phyloP scores from a whole-genome alignment of 495 filamentous ascomycete genomes.

The Penicillium diatomitis region DNA sequence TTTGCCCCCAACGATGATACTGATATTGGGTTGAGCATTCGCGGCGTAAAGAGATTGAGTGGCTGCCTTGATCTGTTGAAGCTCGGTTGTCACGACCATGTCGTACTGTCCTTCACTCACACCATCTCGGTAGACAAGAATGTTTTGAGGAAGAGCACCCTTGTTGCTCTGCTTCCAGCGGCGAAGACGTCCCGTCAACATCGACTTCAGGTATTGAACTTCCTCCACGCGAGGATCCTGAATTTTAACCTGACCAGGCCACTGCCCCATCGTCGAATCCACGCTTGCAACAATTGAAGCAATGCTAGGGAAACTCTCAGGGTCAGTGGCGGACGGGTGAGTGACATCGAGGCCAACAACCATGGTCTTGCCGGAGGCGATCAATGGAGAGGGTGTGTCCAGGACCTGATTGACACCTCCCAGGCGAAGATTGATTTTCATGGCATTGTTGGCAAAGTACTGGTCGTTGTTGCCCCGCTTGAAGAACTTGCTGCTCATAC shows the following conservation, averaged over 20 bases:
- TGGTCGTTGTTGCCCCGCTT: conserved; percentile 20
- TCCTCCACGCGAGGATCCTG: conserved; percentile 54
- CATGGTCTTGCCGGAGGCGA: conserved; percentile 58
- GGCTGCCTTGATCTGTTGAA: conserved; percentile 44
- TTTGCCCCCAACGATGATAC: conserved; percentile 53
- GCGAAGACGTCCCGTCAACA: conserved; percentile 49
- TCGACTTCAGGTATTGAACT: conserved; percentile 37
- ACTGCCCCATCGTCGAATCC: conserved; percentile 50
- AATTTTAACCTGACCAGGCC: conserved; percentile 52
- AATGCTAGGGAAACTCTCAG: conserved; percentile 51
- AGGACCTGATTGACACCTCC: conserved; percentile 67
- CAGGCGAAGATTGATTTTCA: conserved; percentile 77
- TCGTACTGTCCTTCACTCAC: conserved; percentile 74
- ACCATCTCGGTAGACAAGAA: conserved; percentile 79
- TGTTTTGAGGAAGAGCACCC: conserved; percentile 47
- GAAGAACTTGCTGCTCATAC: conserved; percentile 24
- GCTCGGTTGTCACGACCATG: conserved; percentile 42
- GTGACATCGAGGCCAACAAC: conserved; percentile 79
- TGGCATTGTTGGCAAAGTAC: conserved; percentile 60
- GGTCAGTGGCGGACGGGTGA: conserved; percentile 62
- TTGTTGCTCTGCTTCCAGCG: conserved; percentile 47
- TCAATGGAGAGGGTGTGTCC: conserved; percentile 27
- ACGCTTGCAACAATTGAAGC: conserved; percentile 66
- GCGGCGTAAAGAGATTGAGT: conserved; percentile 40
- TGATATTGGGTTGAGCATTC: conserved; percentile 30